Conservation (phyloP, 345 rosid species). For the Euphorbia lathyris region DNA sequence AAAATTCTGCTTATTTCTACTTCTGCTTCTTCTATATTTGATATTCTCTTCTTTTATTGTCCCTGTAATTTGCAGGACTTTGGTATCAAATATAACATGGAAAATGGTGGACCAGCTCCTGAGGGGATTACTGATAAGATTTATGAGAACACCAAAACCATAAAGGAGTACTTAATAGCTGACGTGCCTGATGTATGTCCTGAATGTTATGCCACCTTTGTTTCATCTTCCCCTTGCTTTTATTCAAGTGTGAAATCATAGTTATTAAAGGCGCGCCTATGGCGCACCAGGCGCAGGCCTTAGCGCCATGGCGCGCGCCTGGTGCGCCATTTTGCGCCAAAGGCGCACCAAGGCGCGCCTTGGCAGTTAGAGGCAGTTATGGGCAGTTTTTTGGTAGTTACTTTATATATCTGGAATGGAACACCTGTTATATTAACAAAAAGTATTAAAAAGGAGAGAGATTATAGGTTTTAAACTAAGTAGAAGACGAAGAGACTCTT, state of each 20-base stretch:
- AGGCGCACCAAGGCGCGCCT: too few relatives aligned
- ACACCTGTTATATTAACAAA: too few relatives aligned
- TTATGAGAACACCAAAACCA: conserved; percentile 88
- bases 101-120: conserved; percentile 99
- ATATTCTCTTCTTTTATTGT: neutral
- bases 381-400: too few relatives aligned
- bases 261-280: too few relatives aligned
- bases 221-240: neutral
- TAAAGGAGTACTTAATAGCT: conserved; percentile 77
- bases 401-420: too few relatives aligned
- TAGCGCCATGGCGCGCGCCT: too few relatives aligned
- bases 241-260: neutral
- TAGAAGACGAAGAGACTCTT: too few relatives aligned
- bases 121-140: conserved; percentile 94
- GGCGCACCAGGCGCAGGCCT: too few relatives aligned
- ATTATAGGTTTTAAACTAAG: too few relatives aligned
- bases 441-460: too few relatives aligned
- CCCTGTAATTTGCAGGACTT: conserved; percentile 57
- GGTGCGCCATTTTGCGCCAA: too few relatives aligned
- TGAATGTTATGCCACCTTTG: conserved; percentile 9
- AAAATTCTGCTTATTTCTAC: neutral
- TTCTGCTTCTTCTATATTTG: neutral
- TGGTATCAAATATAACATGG: conserved; percentile 99
- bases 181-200: conserved; percentile 68
- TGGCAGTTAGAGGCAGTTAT: too few relatives aligned